Base-by-base conservation (phyloP, 805 yeast genomes). In the Hyphopichia homilentoma region DNA sequence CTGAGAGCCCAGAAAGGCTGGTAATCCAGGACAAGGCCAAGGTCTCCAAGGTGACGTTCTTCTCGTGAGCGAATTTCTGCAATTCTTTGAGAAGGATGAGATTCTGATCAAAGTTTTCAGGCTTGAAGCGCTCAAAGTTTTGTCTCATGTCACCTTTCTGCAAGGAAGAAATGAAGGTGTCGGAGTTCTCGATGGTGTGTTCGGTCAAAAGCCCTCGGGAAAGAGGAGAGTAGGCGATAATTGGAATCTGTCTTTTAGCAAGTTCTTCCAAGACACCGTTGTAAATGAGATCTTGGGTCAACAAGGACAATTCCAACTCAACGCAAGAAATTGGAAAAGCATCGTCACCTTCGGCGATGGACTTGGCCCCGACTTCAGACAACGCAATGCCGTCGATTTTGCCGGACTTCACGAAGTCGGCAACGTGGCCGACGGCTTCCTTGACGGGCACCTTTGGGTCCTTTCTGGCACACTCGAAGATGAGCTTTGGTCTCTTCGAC, bases 191-290 rank as follows among this genome's bases (percentile, higher is more conserved):
- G 17, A 58, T 75, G 33, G 79, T 57, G 20, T 48, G 40, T 35
- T 93, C 95, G 3, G 90, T 79, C 33, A 88, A 67, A 39, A 81
- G 62, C 1, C 96, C 96, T 47, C 84, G 71, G 7, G 87, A 81
- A 35, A 88, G 66, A 20, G 96, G 96, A 19, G 95, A 82, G 58
- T 88, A 88, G 16, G 88, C 84, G 36, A 85, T 65, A 20, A 85
- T 64, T 8, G 93, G 82, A 35, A 88, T 73, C 11, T 66, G 66
- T 21, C 70, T 57, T 39, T 80, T 76, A 13, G 73, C 68, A 41
- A 82, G 75, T 5, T 73, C 69, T 3, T 68, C 74, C 40, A 80
- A 72, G 15, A 83, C 68, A 1, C 90, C 95, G 50, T 84, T 77
- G 2, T 52, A 36, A 27, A 77, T 50, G 24, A 81, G 71, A 11